Conservation (phyloP, 345 rosid genomes). For the Brassica juncea region DNA sequence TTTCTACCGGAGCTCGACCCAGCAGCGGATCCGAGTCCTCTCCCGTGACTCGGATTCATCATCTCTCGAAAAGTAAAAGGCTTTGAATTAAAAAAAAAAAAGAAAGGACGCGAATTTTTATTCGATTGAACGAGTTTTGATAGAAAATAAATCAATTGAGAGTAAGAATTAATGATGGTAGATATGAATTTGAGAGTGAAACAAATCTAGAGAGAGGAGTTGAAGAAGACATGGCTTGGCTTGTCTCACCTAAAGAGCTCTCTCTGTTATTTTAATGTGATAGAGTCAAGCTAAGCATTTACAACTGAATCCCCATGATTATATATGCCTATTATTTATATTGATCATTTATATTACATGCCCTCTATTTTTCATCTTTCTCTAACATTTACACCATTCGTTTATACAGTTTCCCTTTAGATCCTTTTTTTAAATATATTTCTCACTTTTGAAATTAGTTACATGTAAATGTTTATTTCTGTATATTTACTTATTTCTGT, state of each 20-base stretch:
- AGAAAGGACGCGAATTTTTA: not conserved
- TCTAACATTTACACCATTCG: too few relatives aligned
- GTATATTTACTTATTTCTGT: slow-evolving; percentile 24
- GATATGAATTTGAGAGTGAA: slow-evolving; percentile 38
- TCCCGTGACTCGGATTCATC: slow-evolving; percentile 66
- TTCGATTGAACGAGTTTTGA: not conserved
- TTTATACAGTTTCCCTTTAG: too few relatives aligned
- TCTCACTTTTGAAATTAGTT: too few relatives aligned
- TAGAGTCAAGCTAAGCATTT: too few relatives aligned
- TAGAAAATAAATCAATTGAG: not conserved
- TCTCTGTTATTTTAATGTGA: not conserved
- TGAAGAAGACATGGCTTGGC: slow-evolving; percentile 45
- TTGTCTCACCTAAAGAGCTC: slow-evolving; percentile 54
- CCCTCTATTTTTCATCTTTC: too few relatives aligned
- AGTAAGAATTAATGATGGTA: slow-evolving; percentile 24
- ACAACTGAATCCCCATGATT: too few relatives aligned
- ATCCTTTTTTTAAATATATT: too few relatives aligned
- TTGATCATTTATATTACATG: too few relatives aligned
- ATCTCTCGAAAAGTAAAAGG: slow-evolving; percentile 35
- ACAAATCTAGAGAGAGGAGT: slow-evolving; percentile 30
- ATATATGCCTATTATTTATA: too few relatives aligned
- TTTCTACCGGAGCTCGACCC: slow-evolving; percentile 50
- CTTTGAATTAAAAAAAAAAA: not conserved
- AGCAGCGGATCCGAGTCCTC: slow-evolving; percentile 64
- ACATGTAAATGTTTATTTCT: too few relatives aligned